phyloP scores from a whole-genome alignment of 228 moss, liverwort and hornwort species.

The Sphagnum magellanicum region DNA sequence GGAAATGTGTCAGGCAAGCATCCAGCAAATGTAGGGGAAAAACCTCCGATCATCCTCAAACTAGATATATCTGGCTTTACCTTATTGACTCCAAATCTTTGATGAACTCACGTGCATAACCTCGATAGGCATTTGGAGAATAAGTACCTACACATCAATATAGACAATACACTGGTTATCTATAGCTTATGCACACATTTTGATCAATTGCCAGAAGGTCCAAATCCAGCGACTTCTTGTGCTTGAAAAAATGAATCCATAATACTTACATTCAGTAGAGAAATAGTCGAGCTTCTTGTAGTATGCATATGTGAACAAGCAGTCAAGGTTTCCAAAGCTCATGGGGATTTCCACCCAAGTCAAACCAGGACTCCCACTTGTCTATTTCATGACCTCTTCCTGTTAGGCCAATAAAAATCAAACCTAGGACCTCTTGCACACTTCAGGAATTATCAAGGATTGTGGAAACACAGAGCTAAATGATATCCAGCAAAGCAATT shows the following conservation, averaged over 20 bases:
- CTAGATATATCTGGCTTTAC: constrained; percentile 11
- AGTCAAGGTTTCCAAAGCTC: constrained; percentile 27
- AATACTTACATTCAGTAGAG: constrained; percentile 87
- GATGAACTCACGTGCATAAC: constrained; percentile 89
- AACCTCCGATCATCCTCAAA: too few species aligned
- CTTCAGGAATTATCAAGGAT: too few species aligned
- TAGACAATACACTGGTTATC: too few species aligned
- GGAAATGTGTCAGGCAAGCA: too few species aligned
- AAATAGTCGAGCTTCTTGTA: constrained; percentile 99
- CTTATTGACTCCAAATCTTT: constrained; percentile 87
- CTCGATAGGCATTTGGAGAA: constrained; percentile 96
- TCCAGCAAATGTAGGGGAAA: too few species aligned
- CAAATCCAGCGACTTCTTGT: not conserved
- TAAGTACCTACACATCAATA: constrained; percentile 56
- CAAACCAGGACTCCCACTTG: not conserved
- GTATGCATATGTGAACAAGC: constrained; percentile 75
- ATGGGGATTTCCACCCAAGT: not conserved
- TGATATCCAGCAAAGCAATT: too few species aligned
- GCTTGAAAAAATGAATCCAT: not conserved
- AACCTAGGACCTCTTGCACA: too few species aligned
- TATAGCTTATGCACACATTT: too few species aligned
- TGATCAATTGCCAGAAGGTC: too few species aligned
- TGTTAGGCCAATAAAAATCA: not conserved
- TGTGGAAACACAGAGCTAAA: too few species aligned
- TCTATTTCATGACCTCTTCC: not conserved